Base-by-base conservation (phyloP, 2,329 filamentous ascomycete genomes). In the Akanthomyces muscarius region DNA sequence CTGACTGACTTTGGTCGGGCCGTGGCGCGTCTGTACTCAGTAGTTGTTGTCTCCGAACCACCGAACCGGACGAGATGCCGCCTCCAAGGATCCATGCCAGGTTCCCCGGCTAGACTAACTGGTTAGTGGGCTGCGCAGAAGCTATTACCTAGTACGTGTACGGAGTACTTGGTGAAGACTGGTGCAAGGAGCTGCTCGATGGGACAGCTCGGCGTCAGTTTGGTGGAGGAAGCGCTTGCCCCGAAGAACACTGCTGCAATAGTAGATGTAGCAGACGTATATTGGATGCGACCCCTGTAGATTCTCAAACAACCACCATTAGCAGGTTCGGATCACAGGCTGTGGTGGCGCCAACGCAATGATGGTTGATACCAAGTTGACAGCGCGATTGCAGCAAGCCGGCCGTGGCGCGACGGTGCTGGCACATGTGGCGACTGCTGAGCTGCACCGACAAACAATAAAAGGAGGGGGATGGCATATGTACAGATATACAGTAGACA, bases 301-400 rank as follows among this genome's bases (percentile, higher is more conserved):
- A 23, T 52, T 52, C 48, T 60, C 41, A 60, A 52, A 52, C 44
- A 44, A 60, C 57, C 25, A n/a, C n/a, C 56, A 51, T 30, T 1
- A 38, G 52, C 36, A 44, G 21, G 48, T n/a, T 13, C 14, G 25
- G 30, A 44, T 13, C 33, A 41, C 33, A 18, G 21, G 44, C 23
- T 11, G 33, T 11, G 4, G 21, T 21, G n/a, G 44, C 44, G n/a
- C 44, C n/a, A n/a, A 4, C 8, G 13, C 16, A 11, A 16, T 41
- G 14, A 5, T 41, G 38, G 13, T 41, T 16, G 38, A 41, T 41
- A 41, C 38, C 38, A 38, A 33, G 30, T 36, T 36, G 33, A 16
- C 11, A 41, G 10, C 4, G 38, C 38, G 3, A 41, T 16, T 7
- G 38, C 38, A 30, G n/a, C 10, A 25, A n/a, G 45, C 13, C 23